Conservation (phyloP, 768 basidiomycete species). For the Pulveroboletus sp. region DNA sequence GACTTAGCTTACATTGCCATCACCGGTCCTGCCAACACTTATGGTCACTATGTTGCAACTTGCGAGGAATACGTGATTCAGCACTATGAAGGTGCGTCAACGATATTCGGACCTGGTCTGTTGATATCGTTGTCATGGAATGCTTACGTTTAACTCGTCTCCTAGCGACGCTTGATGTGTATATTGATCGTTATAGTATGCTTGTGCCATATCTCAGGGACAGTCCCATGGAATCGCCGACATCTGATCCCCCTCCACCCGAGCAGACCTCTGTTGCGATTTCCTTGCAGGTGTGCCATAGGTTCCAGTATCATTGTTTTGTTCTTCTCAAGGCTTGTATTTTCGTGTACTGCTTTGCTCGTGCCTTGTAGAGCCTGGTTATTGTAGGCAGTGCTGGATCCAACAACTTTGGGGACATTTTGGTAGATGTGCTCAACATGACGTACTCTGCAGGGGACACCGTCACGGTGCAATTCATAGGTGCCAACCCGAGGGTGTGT, state of each 20-base stretch:
- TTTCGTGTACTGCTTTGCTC: background rate
- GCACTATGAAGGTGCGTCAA: constrained; percentile 81
- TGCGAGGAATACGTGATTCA: constrained; percentile 72
- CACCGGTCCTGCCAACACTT: constrained; percentile 81
- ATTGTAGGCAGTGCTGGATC: constrained; percentile 57
- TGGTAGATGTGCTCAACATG: constrained; percentile 49
- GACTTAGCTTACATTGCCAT: constrained; percentile 72
- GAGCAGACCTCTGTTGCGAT: constrained; percentile 66
- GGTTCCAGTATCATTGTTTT: background rate
- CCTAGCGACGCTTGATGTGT: constrained; percentile 73
- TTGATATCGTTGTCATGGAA: constrained; percentile 7
- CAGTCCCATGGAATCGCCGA: constrained; percentile 41
- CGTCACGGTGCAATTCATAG: constrained; percentile 64
- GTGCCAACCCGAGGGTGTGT: constrained; percentile 74
- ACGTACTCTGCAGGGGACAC: constrained; percentile 56
- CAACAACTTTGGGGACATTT: constrained; percentile 59
- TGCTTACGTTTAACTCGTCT: background rate
- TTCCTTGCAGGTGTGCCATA: constrained; percentile 52
- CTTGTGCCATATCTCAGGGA: constrained; percentile 63
- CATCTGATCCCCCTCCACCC: constrained; percentile 62
- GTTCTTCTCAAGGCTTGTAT: background rate
- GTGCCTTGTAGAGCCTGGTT: constrained; percentile 48
- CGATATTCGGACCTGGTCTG: constrained; percentile 72
- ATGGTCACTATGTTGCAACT: constrained; percentile 72
- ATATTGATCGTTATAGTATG: constrained; percentile 70